A percentile compares a stretch with the other conserved stretches of the same genome.
phyloP scores from a whole-genome alignment of 768 basidiomycete genomes.

The Kwoniella dendrophila region DNA sequence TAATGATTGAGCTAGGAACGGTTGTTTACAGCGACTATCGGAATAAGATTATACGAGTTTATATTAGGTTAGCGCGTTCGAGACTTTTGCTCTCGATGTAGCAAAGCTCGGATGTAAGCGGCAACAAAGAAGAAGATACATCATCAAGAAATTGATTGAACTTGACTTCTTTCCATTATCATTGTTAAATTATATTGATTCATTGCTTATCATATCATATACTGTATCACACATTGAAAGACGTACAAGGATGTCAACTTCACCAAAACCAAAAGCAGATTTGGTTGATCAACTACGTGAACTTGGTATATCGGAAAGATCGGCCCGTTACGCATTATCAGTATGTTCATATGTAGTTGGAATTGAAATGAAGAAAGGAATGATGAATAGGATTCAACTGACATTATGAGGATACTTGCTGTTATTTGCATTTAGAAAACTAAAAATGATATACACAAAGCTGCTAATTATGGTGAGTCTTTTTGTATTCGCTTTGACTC shows the following conservation, averaged over 20 bases:
- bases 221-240: neutral
- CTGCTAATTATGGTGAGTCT: conserved; percentile 55
- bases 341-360: conserved; percentile 28
- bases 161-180: no score
- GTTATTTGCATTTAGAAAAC: conserved; percentile 31
- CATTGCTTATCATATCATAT: no score
- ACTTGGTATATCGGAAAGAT: conserved; percentile 47
- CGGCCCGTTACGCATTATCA: conserved; percentile 47
- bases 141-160: no score
- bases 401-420: neutral
- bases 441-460: conserved; percentile 45
- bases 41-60: no score
- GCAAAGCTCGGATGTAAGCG: neutral
- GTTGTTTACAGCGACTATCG: no score
- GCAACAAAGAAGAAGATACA: no score
- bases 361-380: neutral
- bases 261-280: conserved; percentile 15
- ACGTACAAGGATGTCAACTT: conserved; percentile 10
- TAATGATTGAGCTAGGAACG: no score
- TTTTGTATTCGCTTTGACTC: neutral
- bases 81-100: neutral
- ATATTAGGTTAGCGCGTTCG: no score
- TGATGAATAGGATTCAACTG: neutral
- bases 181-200: no score
- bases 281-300: conserved; percentile 43